Conservation (phyloP, 148 eudicot genomes). For the Spergularia marina region DNA sequence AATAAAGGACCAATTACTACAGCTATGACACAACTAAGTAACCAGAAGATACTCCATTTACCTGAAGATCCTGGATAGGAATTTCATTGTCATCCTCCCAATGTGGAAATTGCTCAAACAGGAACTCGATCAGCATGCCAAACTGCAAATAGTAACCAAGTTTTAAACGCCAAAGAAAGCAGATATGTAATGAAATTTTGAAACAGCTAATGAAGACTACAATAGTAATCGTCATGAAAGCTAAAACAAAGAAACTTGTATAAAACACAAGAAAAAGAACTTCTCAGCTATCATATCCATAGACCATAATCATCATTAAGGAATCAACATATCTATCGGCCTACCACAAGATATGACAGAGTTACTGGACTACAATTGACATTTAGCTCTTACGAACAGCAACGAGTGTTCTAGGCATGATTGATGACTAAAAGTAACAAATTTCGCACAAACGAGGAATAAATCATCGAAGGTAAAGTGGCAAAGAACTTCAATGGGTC, state of each 20-base stretch:
- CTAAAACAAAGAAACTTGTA: neutral
- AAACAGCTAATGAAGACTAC: neutral
- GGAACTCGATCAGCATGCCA: constrained; percentile 82
- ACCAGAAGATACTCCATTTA: constrained; percentile 25
- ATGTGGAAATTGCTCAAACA: constrained; percentile 57
- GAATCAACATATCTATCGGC: neutral
- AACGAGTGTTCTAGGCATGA: neutral
- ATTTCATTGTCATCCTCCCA: constrained; percentile 57
- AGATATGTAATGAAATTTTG: neutral
- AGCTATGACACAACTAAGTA: neutral
- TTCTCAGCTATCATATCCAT: neutral
- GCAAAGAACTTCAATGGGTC: too few relatives aligned
- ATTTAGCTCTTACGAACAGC: neutral
- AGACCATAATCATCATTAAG: neutral
- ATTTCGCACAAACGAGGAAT: too few relatives aligned
- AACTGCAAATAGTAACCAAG: constrained; percentile 44
- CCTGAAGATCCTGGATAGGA: constrained; percentile 78
- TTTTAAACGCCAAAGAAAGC: neutral
- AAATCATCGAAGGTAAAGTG: too few relatives aligned
- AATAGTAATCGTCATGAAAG: neutral
- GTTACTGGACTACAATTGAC: neutral
- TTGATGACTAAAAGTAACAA: neutral
- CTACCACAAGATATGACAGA: neutral
- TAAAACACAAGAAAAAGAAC: neutral
- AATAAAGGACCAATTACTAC: too few relatives aligned